Percentiles rank a stretch among this genome's conserved stretches.
phyloP scores from a whole-genome alignment of 1,284 basidiomycete genomes.

The Heliocybe sulcata region DNA sequence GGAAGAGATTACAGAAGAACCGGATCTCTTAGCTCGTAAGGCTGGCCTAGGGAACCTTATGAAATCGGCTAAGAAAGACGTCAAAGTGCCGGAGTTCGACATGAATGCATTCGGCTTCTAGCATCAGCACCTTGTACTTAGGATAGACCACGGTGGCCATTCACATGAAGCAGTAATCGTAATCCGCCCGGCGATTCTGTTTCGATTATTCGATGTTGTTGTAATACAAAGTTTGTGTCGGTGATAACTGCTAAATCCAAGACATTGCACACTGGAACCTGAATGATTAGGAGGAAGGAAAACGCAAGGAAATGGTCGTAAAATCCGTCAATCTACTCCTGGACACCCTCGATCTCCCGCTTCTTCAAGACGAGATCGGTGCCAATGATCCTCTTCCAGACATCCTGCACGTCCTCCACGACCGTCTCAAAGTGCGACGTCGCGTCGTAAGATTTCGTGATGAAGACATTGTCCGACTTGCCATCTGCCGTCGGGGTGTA shows the following conservation, averaged over 20 bases:
- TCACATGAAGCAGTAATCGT: neutral
- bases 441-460: slow-evolving; percentile 97
- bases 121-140: slow-evolving; percentile 2
- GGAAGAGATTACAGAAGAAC: slow-evolving; percentile 39
- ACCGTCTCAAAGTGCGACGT: slow-evolving; percentile 99
- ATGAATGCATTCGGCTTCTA: slow-evolving; percentile 71
- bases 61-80: slow-evolving; percentile 82
- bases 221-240: slow-evolving; percentile 9
- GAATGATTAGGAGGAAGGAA: slow-evolving; percentile 8
- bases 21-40: slow-evolving; percentile 54
- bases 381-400: slow-evolving; percentile 84
- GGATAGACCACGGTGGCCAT: neutral
- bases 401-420: slow-evolving; percentile 89
- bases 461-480: slow-evolving; percentile 83
- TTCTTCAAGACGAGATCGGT: slow-evolving; percentile 78
- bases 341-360: slow-evolving; percentile 57
- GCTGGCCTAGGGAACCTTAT: slow-evolving; percentile 77
- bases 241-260: slow-evolving; percentile 10
- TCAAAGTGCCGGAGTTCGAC: slow-evolving; percentile 80
- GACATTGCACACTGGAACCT: slow-evolving; percentile 8
- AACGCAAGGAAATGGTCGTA: slow-evolving; percentile 8
- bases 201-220: neutral
- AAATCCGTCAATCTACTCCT: slow-evolving; percentile 33
- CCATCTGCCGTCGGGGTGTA: slow-evolving; percentile 89
- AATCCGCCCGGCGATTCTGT: neutral